Base-by-base conservation (phyloP, 1,284 basidiomycete genomes). In the Ustilago xerochloae region DNA sequence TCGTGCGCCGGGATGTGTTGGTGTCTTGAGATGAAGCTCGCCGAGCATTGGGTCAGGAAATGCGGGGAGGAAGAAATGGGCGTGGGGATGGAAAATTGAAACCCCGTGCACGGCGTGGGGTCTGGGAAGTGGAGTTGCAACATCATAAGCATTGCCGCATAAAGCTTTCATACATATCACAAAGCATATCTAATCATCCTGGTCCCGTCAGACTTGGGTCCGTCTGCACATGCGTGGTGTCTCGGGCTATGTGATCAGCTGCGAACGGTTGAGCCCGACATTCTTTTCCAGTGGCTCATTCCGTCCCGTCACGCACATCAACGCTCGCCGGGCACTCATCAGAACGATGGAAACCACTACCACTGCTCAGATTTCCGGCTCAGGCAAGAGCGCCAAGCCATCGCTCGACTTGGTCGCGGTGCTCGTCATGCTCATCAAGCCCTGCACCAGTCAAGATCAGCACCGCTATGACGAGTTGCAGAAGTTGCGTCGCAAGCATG, bases 1-100 rank as follows among this genome's bases (percentile, higher is more conserved):
- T n/a, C n/a, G n/a, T n/a, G n/a, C n/a, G n/a, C n/a, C n/a, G n/a
- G n/a, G n/a, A n/a, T n/a, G n/a, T n/a, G n/a, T n/a, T n/a, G n/a
- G n/a, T 15, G 43, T 26, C 13, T 8, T 24, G 20, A 12, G 43
- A 26, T 46, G 43, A 28, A 28, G 43, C 20, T 43, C 18, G 41
- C 35, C 18, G 18, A 15, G 22, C 10, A 20, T 28, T 13, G 24
- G n/a, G n/a, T n/a, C 43, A 46, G 9, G 7, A 36, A 35, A 39
- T 29, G 7, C 41, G 38, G 13, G 41, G 36, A 18, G 43, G 36
- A 52, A 33, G 28, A 24, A 36, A 52, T 60, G 49, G 22, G 7
- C 49, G 49, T 49, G 58, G 49, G 58, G 58, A n/a, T n/a, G n/a
- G n/a, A n/a, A n/a, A n/a, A n/a, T n/a, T n/a, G 58, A 38, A 22